Percentiles rank a stretch among this genome's conserved stretches.
phyloP scores from a whole-genome alignment of 495 filamentous ascomycete genomes.

The Pyrenula aspistea region DNA sequence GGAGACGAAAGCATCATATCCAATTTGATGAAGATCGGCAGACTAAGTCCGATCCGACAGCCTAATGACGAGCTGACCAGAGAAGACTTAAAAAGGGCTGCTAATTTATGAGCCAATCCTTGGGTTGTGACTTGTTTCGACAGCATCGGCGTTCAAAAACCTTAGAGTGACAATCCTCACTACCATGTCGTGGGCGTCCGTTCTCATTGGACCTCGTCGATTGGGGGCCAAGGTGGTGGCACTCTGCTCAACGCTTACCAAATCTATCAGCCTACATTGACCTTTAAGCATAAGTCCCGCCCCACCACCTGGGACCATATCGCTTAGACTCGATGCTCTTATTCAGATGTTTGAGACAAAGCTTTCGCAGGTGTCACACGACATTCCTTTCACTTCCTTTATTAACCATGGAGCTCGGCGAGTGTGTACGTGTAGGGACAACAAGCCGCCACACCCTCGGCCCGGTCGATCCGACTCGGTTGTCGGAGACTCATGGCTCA shows the following conservation, averaged over 20 bases:
- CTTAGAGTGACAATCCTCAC: not conserved
- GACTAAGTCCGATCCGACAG: constrained; percentile 24
- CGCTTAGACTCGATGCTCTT: no score
- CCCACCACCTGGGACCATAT: no score
- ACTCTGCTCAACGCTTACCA: not conserved
- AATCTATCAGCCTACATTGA: not conserved
- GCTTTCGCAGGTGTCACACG: no score
- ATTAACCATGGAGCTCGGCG: no score
- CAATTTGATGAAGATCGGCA: constrained; percentile 44
- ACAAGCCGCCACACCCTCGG: no score
- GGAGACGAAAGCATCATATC: constrained; percentile 72
- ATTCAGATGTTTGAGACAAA: no score
- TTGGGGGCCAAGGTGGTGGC: not conserved
- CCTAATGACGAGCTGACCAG: constrained; percentile 40
- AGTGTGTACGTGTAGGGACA: no score
- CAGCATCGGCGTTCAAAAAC: no score
- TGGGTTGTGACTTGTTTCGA: no score
- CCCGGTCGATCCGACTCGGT: no score
- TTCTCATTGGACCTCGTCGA: not conserved
- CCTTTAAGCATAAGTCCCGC: not conserved
- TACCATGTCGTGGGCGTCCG: not conserved
- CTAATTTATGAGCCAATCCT: constrained; percentile 30
- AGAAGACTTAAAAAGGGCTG: constrained; percentile 43
- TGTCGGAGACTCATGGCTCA: no score
- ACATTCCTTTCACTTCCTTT: no score